Conservation (phyloP, 495 filamentous ascomycete genomes). For the Aspergillus haitiensis region DNA sequence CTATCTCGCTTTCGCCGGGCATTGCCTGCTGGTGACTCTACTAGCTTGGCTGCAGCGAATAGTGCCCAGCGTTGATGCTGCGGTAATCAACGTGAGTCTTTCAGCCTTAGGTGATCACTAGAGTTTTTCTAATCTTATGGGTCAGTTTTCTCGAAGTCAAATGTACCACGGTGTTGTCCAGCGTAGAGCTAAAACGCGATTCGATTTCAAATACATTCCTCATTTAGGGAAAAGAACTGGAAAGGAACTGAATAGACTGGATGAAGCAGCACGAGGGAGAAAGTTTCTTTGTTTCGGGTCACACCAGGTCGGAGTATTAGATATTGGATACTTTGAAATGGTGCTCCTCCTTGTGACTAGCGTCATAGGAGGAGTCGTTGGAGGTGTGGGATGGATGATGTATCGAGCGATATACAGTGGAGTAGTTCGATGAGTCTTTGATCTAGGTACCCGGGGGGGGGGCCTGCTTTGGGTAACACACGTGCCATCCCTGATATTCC, state of each 20-base stretch:
- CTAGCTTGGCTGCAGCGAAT: slow-evolving; percentile 39
- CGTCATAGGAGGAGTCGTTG: not conserved
- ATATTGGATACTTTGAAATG: slow-evolving; percentile 9
- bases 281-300: not conserved
- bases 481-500: no score
- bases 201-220: slow-evolving; percentile 52
- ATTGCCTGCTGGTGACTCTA: slow-evolving; percentile 47
- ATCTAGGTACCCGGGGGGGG: no score
- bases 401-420: not conserved
- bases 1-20: slow-evolving; percentile 46
- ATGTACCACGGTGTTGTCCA: slow-evolving; percentile 20
- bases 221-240: slow-evolving; percentile 41
- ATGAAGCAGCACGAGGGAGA: not conserved
- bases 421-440: no score
- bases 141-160: slow-evolving; percentile 2
- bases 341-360: slow-evolving; percentile 3
- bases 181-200: slow-evolving; percentile 22
- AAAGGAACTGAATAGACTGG: slow-evolving; percentile 25
- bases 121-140: not conserved
- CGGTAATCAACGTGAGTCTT: slow-evolving; percentile 32
- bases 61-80: slow-evolving; percentile 35
- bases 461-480: no score
- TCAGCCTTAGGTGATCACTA: not conserved
- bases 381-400: not conserved
- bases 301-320: not conserved